Base-by-base conservation (phyloP, 106 monocot genomes). In the Acorus gramineus region DNA sequence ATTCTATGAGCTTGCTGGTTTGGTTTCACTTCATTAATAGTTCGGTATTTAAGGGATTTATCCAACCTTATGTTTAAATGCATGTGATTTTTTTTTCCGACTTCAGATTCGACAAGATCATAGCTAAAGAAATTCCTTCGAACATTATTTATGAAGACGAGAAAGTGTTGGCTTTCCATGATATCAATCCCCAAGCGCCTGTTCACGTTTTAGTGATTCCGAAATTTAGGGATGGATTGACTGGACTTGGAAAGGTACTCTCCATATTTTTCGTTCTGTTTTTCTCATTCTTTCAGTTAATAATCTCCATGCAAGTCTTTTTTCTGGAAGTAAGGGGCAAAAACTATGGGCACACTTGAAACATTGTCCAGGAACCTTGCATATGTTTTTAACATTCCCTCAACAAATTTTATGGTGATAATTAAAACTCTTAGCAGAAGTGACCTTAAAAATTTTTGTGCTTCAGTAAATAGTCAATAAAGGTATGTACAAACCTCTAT, bases 131-230 rank as follows among this genome's bases (percentile, higher is more conserved):
- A 72, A 87, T 96, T 70, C 90, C 95, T 55, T 82, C 90, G 12
- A 81, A 61, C 42, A 66, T 96, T 60, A 78, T 96, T 44, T 96
- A 80, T 73, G 90, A 96, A 73, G 90, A 96, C 78, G 95, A 90
- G 4, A 85, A 83, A 69, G 95, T 90, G 43, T 77, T 90, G 77
- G 90, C 90, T 50, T 96, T 96, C 48, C 72, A 79, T n/a, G 96
- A 96, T 75, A 74, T 91, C 50, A 85, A 75, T 68, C 87, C 90
- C 60, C 90, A 96, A 73, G 90, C 96, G 64, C 96, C 90, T 64
- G 87, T 95, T 73, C 95, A 96, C 83, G 78, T 91, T 72, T 52
- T 96, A 50, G 62, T 96, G 13, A 96, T 96, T 71, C 90, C 90
- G 46, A 96, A 96, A 73, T 12, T 79, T 2, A 85, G 83, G 70